Percentiles rank a stretch among this genome's conserved stretches.
Conservation (phyloP, 2,329 filamentous ascomycete species). For the Rhynchosporium secalis region DNA sequence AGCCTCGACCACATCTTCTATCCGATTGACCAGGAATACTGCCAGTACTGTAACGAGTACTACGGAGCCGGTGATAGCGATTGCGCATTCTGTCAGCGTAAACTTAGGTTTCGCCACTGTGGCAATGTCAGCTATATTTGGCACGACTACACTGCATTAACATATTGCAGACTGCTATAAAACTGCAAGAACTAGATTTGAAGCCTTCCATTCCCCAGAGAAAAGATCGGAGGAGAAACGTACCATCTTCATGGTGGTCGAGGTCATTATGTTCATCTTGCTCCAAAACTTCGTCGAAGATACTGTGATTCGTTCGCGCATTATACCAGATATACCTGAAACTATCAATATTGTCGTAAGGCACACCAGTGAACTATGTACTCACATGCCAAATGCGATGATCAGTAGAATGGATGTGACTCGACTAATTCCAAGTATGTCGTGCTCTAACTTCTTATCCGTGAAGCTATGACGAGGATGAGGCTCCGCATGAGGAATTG, state of each 20-base stretch:
- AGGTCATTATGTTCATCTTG: conserved; percentile 67
- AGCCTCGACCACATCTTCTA: conserved; percentile 58
- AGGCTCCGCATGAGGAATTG: conserved; percentile 3
- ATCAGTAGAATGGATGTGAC: conserved; percentile 13
- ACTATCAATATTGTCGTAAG: background rate
- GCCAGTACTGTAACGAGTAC: conserved; percentile 72
- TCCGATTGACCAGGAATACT: conserved; percentile 71
- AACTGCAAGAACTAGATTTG: too few relatives aligned
- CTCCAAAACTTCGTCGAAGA: conserved; percentile 73
- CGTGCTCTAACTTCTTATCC: conserved; percentile 15
- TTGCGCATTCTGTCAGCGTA: conserved; percentile 69
- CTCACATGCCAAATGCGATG: conserved; percentile 11
- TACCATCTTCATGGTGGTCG: conserved; percentile 59
- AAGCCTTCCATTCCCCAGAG: background rate
- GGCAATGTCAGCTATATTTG: background rate
- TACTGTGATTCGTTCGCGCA: conserved; percentile 64
- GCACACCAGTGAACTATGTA: background rate
- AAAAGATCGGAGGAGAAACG: background rate
- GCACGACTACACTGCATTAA: background rate
- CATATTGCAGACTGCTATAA: background rate
- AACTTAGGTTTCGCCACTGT: conserved; percentile 60
- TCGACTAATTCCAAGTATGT: conserved; percentile 15
- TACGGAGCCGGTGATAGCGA: conserved; percentile 66
- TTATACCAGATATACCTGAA: conserved; percentile 15
- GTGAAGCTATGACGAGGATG: conserved; percentile 10